Evolutionary conservation across 768 basidiomycete species (phyloP).

Genomic region (Mycena amicta): DNA sequence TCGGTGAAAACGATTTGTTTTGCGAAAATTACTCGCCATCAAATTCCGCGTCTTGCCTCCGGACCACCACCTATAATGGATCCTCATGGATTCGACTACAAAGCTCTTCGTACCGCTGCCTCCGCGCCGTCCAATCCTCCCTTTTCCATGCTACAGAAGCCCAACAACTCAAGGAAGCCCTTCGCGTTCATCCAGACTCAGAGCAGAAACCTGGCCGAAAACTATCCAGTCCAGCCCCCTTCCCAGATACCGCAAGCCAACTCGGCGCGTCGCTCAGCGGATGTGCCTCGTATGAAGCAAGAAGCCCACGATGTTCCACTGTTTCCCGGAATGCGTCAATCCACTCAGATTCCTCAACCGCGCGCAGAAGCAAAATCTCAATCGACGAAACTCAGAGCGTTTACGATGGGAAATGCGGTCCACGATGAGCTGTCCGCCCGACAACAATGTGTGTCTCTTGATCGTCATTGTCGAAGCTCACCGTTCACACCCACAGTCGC

Average conservation of each 20-base stretch:
- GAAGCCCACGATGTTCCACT: slow-evolving; percentile 13
- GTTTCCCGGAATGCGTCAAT: slow-evolving; percentile 2
- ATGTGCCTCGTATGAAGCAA: slow-evolving; percentile 18
- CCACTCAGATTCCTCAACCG: slow-evolving; percentile 12
- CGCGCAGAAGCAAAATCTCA: slow-evolving; percentile 13
- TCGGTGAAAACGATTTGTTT: not conserved
- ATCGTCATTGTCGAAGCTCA: not conserved
- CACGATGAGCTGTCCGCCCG: too few species aligned
- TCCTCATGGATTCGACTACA: slow-evolving; percentile 22
- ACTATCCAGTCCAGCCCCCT: slow-evolving; percentile 1
- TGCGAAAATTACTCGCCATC: slow-evolving; percentile 1
- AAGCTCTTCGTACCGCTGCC: slow-evolving; percentile 16
- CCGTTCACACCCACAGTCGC: slow-evolving; percentile 4
- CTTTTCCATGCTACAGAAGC: slow-evolving; percentile 17
- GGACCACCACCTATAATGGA: slow-evolving; percentile 11
- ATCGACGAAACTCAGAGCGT: slow-evolving; percentile 20
- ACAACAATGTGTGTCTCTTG: slow-evolving; percentile 7
- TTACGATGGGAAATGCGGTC: slow-evolving; percentile 8
- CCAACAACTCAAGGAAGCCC: slow-evolving; percentile 14
- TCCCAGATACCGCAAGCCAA: slow-evolving; percentile 6
- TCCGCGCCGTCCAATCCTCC: slow-evolving; percentile 10
- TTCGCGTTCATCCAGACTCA: slow-evolving; percentile 22
- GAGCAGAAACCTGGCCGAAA: slow-evolving; percentile 20
- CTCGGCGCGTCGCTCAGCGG: slow-evolving; percentile 7
- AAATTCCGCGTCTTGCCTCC: slow-evolving; percentile 8